phyloP scores from a whole-genome alignment of 1,284 basidiomycete species.

The Schizophyllum commune region DNA sequence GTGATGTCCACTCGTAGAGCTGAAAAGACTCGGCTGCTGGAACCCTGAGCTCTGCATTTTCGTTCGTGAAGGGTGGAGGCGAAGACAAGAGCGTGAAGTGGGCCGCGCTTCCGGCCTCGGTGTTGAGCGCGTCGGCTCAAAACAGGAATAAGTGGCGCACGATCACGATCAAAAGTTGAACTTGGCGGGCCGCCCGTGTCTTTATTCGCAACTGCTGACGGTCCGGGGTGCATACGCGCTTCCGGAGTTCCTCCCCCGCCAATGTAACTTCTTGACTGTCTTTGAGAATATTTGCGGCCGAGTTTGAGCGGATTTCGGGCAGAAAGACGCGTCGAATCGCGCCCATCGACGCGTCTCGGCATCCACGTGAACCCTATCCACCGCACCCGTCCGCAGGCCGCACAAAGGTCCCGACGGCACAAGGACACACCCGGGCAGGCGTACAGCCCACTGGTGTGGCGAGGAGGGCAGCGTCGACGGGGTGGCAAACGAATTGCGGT shows the following conservation, averaged over 20 bases:
- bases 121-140: background rate
- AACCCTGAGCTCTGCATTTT: background rate
- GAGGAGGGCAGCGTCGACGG: background rate
- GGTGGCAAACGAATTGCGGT: background rate
- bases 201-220: too few species aligned
- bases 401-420: background rate
- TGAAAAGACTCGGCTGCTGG: background rate
- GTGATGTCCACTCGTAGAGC: background rate
- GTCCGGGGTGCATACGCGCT: too few species aligned
- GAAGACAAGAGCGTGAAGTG: background rate
- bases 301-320: background rate
- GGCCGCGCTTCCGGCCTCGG: too few species aligned
- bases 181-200: background rate
- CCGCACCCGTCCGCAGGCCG: background rate
- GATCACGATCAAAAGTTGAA: background rate
- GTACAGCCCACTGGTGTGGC: background rate
- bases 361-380: background rate
- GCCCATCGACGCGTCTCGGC: background rate
- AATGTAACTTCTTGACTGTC: too few species aligned
- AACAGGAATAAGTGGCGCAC: background rate
- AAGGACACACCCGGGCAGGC: background rate
- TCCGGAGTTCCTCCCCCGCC: too few species aligned
- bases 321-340: background rate
- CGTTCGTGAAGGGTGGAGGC: background rate
- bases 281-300: background rate